phyloP scores from a whole-genome alignment of 306 rosid species.

The Malus orientalis region DNA sequence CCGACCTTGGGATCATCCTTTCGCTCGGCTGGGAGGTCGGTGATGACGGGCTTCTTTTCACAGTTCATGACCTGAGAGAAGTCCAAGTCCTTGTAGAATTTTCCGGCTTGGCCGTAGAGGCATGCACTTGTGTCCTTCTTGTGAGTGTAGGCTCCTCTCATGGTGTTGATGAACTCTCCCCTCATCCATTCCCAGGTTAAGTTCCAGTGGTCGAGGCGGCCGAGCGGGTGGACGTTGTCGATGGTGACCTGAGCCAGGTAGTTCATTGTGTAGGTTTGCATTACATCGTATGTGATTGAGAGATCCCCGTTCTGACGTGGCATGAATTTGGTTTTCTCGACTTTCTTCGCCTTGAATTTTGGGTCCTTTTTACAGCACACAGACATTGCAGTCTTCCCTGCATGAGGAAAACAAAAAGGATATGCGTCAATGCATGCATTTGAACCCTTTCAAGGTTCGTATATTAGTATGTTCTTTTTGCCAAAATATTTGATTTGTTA shows the following conservation, averaged over 20 bases:
- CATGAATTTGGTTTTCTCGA: slow-evolving; percentile 36
- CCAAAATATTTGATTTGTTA: background rate
- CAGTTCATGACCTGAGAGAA: slow-evolving; percentile 63
- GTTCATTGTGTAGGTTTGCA: slow-evolving; percentile 47
- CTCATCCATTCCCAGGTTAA: slow-evolving; percentile 79
- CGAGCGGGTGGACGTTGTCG: slow-evolving; percentile 62
- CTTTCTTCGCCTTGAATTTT: slow-evolving; percentile 28
- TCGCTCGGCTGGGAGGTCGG: slow-evolving; percentile 58
- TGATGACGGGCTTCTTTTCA: slow-evolving; percentile 45
- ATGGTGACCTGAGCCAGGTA: slow-evolving; percentile 62
- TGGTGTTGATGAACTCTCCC: slow-evolving; percentile 63
- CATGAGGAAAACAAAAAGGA: background rate
- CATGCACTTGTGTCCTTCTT: slow-evolving; percentile 38
- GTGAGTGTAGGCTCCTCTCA: slow-evolving; percentile 70
- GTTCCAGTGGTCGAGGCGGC: slow-evolving; percentile 89
- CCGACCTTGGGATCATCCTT: slow-evolving; percentile 55
- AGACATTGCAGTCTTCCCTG: slow-evolving; percentile 45
- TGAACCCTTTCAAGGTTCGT: background rate
- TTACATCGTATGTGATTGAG: slow-evolving; percentile 52
- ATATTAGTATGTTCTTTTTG: no score
- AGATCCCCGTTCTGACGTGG: slow-evolving; percentile 57
- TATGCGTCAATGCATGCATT: background rate
- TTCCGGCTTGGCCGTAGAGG: slow-evolving; percentile 53
- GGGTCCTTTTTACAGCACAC: slow-evolving; percentile 81
- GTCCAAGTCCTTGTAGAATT: slow-evolving; percentile 44